phyloP scores from a whole-genome alignment of 2,329 filamentous ascomycete genomes.

The Talaromyces islandicus region DNA sequence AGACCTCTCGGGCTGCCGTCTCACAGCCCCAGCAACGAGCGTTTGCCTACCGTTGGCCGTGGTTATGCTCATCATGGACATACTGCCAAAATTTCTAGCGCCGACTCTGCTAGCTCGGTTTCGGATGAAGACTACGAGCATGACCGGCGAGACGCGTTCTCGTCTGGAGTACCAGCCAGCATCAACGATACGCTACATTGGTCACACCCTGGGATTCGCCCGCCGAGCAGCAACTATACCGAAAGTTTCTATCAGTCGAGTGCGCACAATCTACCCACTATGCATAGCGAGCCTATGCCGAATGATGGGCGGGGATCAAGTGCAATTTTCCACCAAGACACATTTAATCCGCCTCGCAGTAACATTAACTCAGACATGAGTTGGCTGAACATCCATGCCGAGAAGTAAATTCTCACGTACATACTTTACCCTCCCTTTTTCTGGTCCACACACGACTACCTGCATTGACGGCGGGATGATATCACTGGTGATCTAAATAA shows the following conservation, averaged over 20 bases:
- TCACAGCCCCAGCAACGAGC: constrained; percentile 26
- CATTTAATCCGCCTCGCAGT: constrained; percentile 17
- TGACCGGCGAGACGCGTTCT: constrained; percentile 19
- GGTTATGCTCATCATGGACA: constrained; percentile 34
- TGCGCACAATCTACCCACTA: constrained; percentile 10
- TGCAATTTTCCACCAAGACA: constrained; percentile 25
- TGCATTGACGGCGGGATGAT: background rate
- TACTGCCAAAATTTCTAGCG: constrained; percentile 39
- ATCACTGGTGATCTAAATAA: constrained; percentile 1
- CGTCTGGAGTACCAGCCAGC: constrained; percentile 23
- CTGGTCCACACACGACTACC: background rate
- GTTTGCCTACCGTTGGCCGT: constrained; percentile 21
- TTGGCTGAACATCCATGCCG: constrained; percentile 33
- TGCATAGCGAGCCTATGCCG: constrained; percentile 13
- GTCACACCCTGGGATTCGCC: constrained; percentile 16
- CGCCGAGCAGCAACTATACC: constrained; percentile 34
- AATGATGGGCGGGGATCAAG: constrained; percentile 21
- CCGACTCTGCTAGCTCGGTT: constrained; percentile 32
- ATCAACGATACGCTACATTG: constrained; percentile 17
- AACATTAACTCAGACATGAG: constrained; percentile 38
- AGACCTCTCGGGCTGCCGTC: constrained; percentile 35
- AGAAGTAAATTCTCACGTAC: background rate
- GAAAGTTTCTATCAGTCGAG: constrained; percentile 31
- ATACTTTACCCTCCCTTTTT: background rate
- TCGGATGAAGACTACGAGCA: constrained; percentile 29